phyloP scores from a whole-genome alignment of 176 grass and related monocot genomes.

The Carex kokanica region DNA sequence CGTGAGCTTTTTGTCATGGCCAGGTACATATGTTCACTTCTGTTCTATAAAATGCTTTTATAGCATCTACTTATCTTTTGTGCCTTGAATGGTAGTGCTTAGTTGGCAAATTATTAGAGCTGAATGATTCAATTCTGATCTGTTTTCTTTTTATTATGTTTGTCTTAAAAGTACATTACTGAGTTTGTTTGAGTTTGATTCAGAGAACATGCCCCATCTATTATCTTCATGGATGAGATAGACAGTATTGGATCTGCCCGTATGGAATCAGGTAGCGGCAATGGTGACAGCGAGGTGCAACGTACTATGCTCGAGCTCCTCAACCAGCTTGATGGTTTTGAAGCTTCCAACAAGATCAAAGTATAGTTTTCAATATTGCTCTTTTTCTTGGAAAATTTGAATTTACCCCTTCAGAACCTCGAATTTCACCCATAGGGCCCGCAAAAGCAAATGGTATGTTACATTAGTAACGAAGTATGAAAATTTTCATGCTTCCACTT shows the following conservation, averaged over 20 bases:
- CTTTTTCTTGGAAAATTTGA: background rate
- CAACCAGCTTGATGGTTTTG: slow-evolving; percentile 99
- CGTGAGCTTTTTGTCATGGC: slow-evolving; percentile 99
- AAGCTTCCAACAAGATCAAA: slow-evolving; percentile 99
- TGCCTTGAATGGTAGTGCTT: background rate
- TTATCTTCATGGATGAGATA: slow-evolving; percentile 99
- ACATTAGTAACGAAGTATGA: background rate
- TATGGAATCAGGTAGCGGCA: slow-evolving; percentile 94
- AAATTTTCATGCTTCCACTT: background rate
- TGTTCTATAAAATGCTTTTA: background rate
- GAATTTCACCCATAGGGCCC: background rate
- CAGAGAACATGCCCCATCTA: slow-evolving; percentile 95
- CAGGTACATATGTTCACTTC: slow-evolving; percentile 42
- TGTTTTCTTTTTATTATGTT: background rate
- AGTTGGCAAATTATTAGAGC: background rate
- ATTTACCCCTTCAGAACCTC: background rate
- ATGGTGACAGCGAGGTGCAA: slow-evolving; percentile 95
- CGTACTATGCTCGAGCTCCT: slow-evolving; percentile 99
- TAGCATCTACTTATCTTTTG: background rate
- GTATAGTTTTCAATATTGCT: slow-evolving; percentile 15
- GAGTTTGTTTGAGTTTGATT: slow-evolving; percentile 22
- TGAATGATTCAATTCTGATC: background rate
- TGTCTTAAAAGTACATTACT: background rate
- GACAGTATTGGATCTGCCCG: slow-evolving; percentile 95
- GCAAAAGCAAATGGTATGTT: background rate